A percentile compares a stretch with the other conserved stretches of the same genome.
Evolutionary conservation across 352 stramenopile genomes (phyloP).

Genomic region (Phytophthora sansomeana): DNA sequence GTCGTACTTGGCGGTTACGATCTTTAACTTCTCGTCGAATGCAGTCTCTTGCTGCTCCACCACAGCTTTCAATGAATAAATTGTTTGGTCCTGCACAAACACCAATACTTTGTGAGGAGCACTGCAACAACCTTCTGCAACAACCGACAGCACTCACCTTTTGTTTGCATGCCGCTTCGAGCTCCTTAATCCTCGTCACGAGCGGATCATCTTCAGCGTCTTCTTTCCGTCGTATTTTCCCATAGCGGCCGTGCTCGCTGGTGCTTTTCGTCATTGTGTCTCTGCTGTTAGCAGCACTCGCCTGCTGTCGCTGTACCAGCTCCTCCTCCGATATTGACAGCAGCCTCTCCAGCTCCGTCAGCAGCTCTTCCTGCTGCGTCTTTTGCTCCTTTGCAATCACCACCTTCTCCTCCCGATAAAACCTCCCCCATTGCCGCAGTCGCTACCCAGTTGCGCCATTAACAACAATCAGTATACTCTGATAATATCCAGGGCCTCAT

Average conservation of each 20-base stretch:
- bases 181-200: slow-evolving; percentile 55
- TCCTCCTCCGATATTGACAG: slow-evolving; percentile 50
- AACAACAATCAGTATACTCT: slow-evolving; percentile 2
- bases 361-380: slow-evolving; percentile 61
- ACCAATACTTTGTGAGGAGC: not conserved
- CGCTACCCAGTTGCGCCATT: slow-evolving; percentile 36
- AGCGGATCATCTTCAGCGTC: slow-evolving; percentile 31
- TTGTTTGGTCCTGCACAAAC: slow-evolving; percentile 63
- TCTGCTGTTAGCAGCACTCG: slow-evolving; percentile 4
- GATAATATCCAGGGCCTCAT: not conserved
- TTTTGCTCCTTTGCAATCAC: slow-evolving; percentile 38
- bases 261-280: slow-evolving; percentile 11
- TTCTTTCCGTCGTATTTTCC: slow-evolving; percentile 22
- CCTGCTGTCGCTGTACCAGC: slow-evolving; percentile 23
- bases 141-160: slow-evolving; percentile 48
- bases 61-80: slow-evolving; percentile 67
- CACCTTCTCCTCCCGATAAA: slow-evolving; percentile 58
- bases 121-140: not conserved
- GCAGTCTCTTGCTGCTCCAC: slow-evolving; percentile 74
- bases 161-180: slow-evolving; percentile 79
- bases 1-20: slow-evolving; percentile 76
- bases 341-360: slow-evolving; percentile 57
- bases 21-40: slow-evolving; percentile 77
- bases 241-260: slow-evolving; percentile 13
- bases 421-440: slow-evolving; percentile 68